These are phyloP conservation scores for Mycena galopus DNA, from an alignment of 768 basidiomycete species.

Conservation along the genomic window DNA sequence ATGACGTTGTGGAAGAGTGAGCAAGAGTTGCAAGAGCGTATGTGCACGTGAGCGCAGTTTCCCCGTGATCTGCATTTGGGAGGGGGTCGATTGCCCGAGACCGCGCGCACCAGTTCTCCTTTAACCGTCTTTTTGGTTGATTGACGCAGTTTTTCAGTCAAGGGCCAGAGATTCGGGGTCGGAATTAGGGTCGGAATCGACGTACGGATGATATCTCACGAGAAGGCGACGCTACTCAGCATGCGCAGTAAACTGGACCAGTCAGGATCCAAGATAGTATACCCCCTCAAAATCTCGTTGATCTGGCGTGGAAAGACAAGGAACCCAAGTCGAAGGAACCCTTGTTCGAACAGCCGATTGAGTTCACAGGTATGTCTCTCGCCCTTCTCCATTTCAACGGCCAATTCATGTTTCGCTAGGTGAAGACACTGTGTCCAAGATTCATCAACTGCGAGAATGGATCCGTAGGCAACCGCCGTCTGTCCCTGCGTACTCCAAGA, in stretches of 20 bases:
- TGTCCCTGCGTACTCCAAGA: conserved; percentile 72
- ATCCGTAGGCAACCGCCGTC: conserved; percentile 71
- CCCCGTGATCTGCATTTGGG: no score
- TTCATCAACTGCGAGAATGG: conserved; percentile 79
- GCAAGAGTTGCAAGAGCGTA: no score
- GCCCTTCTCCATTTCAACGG: not conserved
- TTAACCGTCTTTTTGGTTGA: conserved; percentile 1
- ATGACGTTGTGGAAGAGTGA: no score
- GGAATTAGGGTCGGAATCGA: conserved; percentile 90
- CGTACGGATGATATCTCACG: conserved; percentile 84
- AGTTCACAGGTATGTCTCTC: conserved; percentile 76
- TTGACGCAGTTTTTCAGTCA: conserved; percentile 34
- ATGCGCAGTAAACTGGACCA: conserved; percentile 64
- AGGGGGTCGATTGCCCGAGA: no score
- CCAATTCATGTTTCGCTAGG: conserved; percentile 47
- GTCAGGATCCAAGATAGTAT: conserved; percentile 76
- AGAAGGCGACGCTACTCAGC: conserved; percentile 74
- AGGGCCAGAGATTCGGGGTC: conserved; percentile 58
- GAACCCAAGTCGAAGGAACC: conserved; percentile 75
- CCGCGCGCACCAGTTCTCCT: no score
- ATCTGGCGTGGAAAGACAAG: conserved; percentile 85
- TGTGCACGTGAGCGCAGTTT: no score
- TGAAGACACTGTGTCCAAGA: conserved; percentile 75
- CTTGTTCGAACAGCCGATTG: conserved; percentile 76
- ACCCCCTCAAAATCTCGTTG: conserved; percentile 89